A percentile compares a stretch with the other conserved stretches of the same genome.
Conservation (phyloP, 2,329 filamentous ascomycete genomes). For the Stagonosporopsis cucurbitacearum region DNA sequence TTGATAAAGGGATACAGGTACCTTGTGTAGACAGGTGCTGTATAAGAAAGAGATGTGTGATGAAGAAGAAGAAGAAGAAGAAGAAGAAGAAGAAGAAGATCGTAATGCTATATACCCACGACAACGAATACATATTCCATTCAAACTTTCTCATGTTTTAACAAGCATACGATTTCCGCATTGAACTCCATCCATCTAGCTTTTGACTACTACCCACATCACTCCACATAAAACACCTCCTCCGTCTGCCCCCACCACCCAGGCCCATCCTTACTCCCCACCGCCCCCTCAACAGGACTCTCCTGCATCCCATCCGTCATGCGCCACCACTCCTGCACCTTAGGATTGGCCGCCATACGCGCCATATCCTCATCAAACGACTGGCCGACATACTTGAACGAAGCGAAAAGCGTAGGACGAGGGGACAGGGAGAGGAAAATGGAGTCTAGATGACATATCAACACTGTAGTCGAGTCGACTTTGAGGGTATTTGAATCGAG, state of each 20-base stretch:
- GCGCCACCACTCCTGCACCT: slow-evolving; percentile 79
- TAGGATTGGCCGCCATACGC: slow-evolving; percentile 73
- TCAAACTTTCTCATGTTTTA: no score
- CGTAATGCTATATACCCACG: background rate
- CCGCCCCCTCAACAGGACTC: slow-evolving; percentile 59
- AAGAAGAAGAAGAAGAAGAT: background rate
- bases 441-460: slow-evolving; percentile 1
- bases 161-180: no score
- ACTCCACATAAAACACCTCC: slow-evolving; percentile 68
- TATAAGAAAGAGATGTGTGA: background rate
- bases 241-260: slow-evolving; percentile 74
- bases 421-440: slow-evolving; percentile 71
- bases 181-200: no score
- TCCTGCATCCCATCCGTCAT: slow-evolving; percentile 81
- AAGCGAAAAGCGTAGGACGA: slow-evolving; percentile 70
- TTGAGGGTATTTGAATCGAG: no score
- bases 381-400: slow-evolving; percentile 79
- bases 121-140: background rate
- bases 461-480: no score
- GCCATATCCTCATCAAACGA: slow-evolving; percentile 78
- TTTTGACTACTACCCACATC: background rate
- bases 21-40: slow-evolving; percentile 28
- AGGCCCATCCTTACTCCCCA: slow-evolving; percentile 32
- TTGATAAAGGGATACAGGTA: slow-evolving; percentile 44
- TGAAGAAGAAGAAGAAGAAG: background rate